phyloP scores from a whole-genome alignment of 2,329 filamentous ascomycete genomes.

The Microsporum canis region DNA sequence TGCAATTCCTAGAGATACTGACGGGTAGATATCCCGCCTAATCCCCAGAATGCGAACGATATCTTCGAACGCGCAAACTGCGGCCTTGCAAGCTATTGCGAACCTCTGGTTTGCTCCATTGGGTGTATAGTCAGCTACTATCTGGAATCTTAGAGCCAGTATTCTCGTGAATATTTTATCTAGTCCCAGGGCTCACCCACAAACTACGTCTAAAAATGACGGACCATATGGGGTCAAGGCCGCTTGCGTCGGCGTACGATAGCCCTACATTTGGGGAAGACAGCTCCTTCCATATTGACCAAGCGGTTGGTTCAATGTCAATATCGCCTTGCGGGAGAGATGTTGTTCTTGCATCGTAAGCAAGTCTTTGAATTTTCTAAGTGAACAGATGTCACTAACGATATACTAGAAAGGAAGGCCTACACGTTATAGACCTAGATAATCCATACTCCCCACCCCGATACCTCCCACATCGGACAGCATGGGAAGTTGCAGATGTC shows the following conservation, averaged over 20 bases:
- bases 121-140: background rate
- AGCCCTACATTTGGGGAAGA: constrained; percentile 81
- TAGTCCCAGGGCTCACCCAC: background rate
- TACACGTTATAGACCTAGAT: constrained; percentile 86
- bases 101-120: background rate
- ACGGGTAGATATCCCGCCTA: background rate
- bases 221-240: background rate
- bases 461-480: constrained; percentile 70
- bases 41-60: background rate
- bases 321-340: constrained; percentile 88
- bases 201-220: background rate
- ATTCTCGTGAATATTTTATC: background rate
- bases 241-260: constrained; percentile 52
- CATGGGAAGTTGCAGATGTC: constrained; percentile 92
- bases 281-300: constrained; percentile 70
- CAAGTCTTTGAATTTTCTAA: constrained; percentile 4
- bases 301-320: constrained; percentile 72
- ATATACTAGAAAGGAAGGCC: constrained; percentile 57
- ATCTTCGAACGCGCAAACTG: background rate
- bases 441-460: constrained; percentile 78
- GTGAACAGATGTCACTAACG: background rate
- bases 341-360: constrained; percentile 70
- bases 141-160: background rate
- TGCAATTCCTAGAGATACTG: background rate
- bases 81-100: background rate